Conservation (phyloP, 495 filamentous ascomycete species). For the Filosporella fistucella region DNA sequence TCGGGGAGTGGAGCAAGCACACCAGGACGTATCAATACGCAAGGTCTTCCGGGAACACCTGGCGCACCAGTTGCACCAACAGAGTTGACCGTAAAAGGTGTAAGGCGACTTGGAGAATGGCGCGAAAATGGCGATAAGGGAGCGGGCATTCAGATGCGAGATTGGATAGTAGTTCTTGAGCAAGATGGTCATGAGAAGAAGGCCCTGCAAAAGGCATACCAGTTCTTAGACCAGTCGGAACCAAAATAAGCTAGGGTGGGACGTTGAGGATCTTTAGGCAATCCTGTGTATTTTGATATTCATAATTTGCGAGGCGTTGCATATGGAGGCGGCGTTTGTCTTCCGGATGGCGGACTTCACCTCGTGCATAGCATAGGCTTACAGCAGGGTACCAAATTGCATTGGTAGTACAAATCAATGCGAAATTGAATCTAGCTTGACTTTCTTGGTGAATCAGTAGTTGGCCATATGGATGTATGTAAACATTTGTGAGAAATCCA, state of each 20-base stretch:
- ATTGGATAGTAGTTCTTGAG: slow-evolving; percentile 63
- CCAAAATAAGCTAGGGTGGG: slow-evolving; percentile 15
- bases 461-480: no score
- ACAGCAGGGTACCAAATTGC: no score
- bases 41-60: slow-evolving; percentile 26
- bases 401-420: no score
- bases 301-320: slow-evolving; percentile 19
- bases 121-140: slow-evolving; percentile 59
- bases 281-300: slow-evolving; percentile 14
- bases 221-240: slow-evolving; percentile 40
- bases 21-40: slow-evolving; percentile 30
- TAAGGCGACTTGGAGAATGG: slow-evolving; percentile 51
- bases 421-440: no score
- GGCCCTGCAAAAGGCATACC: slow-evolving; percentile 50
- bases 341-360: slow-evolving; percentile 1
- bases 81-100: slow-evolving; percentile 33
- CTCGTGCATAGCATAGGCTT: neutral
- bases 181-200: slow-evolving; percentile 50
- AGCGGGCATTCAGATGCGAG: slow-evolving; percentile 62
- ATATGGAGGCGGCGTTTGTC: slow-evolving; percentile 15
- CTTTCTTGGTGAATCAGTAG: no score
- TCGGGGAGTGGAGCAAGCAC: slow-evolving; percentile 38
- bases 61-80: slow-evolving; percentile 15
- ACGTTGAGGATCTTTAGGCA: neutral
- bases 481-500: no score